Evolutionary conservation across 768 basidiomycete species (phyloP).

Genomic region (Lactifluus volemus): DNA sequence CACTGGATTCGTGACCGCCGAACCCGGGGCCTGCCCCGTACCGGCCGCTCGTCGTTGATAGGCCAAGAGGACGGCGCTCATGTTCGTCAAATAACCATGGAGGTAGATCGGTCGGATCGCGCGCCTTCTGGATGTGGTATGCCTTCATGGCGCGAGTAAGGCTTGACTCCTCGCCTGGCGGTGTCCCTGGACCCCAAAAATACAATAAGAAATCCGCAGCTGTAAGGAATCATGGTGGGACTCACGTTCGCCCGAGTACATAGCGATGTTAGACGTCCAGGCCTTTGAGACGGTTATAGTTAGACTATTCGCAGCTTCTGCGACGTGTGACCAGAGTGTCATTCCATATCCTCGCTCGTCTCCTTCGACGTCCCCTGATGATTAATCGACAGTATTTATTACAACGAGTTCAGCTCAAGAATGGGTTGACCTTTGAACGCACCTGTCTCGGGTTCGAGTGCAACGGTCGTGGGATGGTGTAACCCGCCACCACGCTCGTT

Average conservation of each 20-base stretch:
- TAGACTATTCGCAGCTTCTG: constrained; percentile 43
- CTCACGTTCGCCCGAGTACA: constrained; percentile 16
- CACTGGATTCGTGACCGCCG: constrained; percentile 16
- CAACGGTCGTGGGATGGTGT: neutral
- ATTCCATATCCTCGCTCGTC: constrained; percentile 30
- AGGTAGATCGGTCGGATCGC: constrained; percentile 48
- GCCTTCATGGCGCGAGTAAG: constrained; percentile 59
- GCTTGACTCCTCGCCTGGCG: constrained; percentile 48
- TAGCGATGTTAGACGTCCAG: constrained; percentile 30
- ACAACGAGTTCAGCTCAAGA: neutral
- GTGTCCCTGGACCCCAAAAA: constrained; percentile 31
- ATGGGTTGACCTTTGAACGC: neutral
- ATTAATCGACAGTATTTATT: neutral
- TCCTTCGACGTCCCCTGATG: constrained; percentile 2
- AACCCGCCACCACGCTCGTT: neutral
- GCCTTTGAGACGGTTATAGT: constrained; percentile 52
- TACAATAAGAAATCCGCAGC: neutral
- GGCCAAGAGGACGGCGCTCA: constrained; percentile 35
- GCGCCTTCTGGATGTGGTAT: constrained; percentile 55
- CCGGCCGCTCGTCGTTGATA: constrained; percentile 17
- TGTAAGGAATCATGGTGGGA: neutral
- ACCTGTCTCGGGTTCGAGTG: neutral
- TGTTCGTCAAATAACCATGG: constrained; percentile 55
- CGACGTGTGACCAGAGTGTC: constrained; percentile 48
- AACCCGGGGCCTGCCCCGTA: constrained; percentile 6